A percentile compares a stretch with the other conserved stretches of the same genome.
These are phyloP conservation scores for Metschnikowia hibisci DNA, from an alignment of 805 yeast genomes.

Conservation along the genomic window DNA sequence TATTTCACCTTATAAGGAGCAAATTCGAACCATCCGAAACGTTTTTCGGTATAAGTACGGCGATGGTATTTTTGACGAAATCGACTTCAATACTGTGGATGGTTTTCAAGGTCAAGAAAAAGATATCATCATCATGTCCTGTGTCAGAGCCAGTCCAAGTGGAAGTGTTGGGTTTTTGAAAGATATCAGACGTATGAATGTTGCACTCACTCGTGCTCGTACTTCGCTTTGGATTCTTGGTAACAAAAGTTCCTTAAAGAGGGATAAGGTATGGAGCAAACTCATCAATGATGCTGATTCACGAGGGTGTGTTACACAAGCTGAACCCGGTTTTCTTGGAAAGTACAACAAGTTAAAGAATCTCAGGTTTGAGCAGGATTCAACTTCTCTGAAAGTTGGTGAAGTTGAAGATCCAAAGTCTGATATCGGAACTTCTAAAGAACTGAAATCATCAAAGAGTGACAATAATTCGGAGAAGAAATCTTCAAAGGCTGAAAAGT, in stretches of 20 bases:
- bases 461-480: background rate
- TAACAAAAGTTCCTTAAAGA: constrained; percentile 57
- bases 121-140: constrained; percentile 87
- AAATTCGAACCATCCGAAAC: constrained; percentile 55
- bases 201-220: constrained; percentile 90
- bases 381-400: background rate
- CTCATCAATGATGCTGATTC: constrained; percentile 61
- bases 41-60: constrained; percentile 63
- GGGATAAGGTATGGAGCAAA: constrained; percentile 70
- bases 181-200: constrained; percentile 94
- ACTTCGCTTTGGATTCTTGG: constrained; percentile 93
- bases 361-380: background rate
- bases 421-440: background rate
- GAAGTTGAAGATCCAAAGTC: background rate
- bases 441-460: background rate
- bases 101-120: constrained; percentile 99
- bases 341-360: constrained; percentile 1
- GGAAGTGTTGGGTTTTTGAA: constrained; percentile 80
- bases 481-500: too few relatives aligned
- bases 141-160: constrained; percentile 82
- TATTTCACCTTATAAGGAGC: constrained; percentile 94
- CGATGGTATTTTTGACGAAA: constrained; percentile 51
- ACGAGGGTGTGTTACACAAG: constrained; percentile 36
- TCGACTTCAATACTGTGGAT: constrained; percentile 93
- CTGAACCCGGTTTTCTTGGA: constrained; percentile 35